phyloP scores from a whole-genome alignment of 192 early-diverging fungal genomes.

The Coemansia sp. region DNA sequence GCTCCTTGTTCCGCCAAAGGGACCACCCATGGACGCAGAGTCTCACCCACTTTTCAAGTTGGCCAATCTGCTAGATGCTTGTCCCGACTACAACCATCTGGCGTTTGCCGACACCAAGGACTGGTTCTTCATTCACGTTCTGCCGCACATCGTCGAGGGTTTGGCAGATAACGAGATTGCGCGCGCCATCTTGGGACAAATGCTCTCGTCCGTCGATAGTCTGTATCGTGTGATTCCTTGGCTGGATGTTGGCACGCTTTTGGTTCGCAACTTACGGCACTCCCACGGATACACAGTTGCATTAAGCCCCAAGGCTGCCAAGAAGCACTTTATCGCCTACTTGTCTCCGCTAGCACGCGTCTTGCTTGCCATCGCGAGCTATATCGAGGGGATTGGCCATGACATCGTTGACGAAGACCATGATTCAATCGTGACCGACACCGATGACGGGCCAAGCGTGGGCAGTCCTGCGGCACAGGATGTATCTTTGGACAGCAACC shows the following conservation, averaged over 20 bases:
- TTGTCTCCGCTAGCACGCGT: conserved; percentile 49
- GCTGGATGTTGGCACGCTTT: conserved; percentile 41
- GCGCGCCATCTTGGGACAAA: conserved; percentile 23
- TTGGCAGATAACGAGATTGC: conserved; percentile 17
- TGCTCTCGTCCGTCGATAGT: conserved; percentile 30
- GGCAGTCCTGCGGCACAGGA: not conserved
- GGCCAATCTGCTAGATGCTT: conserved; percentile 15
- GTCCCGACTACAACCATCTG: conserved; percentile 8
- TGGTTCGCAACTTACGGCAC: conserved; percentile 35
- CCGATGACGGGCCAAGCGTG: not conserved
- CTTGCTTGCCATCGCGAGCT: conserved; percentile 33
- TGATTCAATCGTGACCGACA: not conserved
- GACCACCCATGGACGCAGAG: not conserved
- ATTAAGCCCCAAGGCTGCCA: conserved; percentile 29
- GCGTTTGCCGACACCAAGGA: conserved; percentile 46
- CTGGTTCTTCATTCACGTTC: conserved; percentile 43
- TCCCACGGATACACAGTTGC: conserved; percentile 41
- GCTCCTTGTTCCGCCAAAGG: conserved; percentile 23
- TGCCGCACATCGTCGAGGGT: conserved; percentile 20
- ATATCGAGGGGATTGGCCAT: conserved; percentile 17
- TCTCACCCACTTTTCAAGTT: conserved; percentile 35
- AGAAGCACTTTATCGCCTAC: conserved; percentile 40
- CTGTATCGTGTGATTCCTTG: conserved; percentile 40
- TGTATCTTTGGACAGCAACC: not conserved
- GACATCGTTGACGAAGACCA: conserved; percentile 3